Base-by-base conservation (phyloP, 2,329 filamentous ascomycete species). In the Aspergillus terreus region DNA sequence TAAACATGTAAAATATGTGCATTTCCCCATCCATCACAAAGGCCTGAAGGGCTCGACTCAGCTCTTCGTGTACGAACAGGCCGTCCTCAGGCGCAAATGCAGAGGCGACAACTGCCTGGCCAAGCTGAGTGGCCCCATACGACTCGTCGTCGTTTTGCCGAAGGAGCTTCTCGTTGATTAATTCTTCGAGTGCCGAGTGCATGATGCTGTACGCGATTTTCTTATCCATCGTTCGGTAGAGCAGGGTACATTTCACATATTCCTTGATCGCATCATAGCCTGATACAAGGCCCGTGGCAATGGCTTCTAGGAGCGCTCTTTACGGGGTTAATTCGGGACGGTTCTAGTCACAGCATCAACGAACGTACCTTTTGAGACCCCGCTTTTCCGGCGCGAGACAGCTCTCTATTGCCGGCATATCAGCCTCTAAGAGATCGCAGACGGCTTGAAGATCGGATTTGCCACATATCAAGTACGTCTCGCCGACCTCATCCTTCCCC, bases 1-100 rank as follows among this genome's bases (percentile, higher is more conserved):
- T 90, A 57, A 91, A 90, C 35, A 83, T 84, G 64, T 91, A 92
- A 44, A 90, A 78, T 11, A 89, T 80, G 61, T 91, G 88, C 83
- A 92, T 85, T 56, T 92, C 88, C 4, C 86, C 85, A 62, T 91
- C 87, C 81, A 92, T 85, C 11, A 90, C 88, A 62, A 92, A 91
- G 1, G 85, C 85, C 54, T 80, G 76, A 2, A 91, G 75, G 0
- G 87, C 85, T 58, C 80, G 80, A 51, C 78, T 78, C 44, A 91
- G 75, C 66, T 92, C 88, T 43, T 82, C 76, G 59, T 90, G 76
- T 15, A 91, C 78, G 59, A 90, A 91, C 1, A 88, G 70, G 0
- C 88, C 88, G 59, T 91, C 87, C 52, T 89, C 85, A 0, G 87
- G 88, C 46, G 87, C 82, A 33, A 92, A 79, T 1, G 84, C 83